These are phyloP conservation scores for Trichophyton simii DNA, from an alignment of 2,329 filamentous ascomycete species.

Conservation along the genomic window DNA sequence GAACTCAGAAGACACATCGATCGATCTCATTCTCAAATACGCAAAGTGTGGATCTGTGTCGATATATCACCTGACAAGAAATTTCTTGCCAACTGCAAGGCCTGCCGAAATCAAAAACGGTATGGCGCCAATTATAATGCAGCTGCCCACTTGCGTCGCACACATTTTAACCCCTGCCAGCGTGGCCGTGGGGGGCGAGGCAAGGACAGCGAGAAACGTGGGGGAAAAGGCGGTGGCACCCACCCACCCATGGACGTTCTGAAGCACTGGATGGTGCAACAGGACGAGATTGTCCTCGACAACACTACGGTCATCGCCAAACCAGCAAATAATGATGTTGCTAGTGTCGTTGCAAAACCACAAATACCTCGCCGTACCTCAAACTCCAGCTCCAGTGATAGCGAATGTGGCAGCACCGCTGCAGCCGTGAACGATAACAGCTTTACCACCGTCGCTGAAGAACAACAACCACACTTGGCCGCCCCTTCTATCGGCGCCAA, in stretches of 20 bases:
- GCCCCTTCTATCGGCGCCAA: neutral
- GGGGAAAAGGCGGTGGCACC: constrained; percentile 51
- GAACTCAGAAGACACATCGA: constrained; percentile 59
- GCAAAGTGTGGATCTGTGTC: constrained; percentile 52
- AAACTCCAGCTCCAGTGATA: constrained; percentile 11
- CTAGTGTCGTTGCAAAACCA: neutral
- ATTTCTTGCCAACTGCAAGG: constrained; percentile 70
- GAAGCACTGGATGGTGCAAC: constrained; percentile 49
- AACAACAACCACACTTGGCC: neutral
- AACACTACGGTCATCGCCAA: constrained; percentile 21
- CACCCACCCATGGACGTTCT: constrained; percentile 48
- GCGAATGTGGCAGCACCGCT: constrained; percentile 2
- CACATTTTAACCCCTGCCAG: constrained; percentile 67
- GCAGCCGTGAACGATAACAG: neutral
- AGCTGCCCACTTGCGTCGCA: constrained; percentile 73
- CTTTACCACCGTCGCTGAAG: neutral
- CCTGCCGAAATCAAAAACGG: constrained; percentile 61
- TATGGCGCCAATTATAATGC: constrained; percentile 94
- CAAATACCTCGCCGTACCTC: constrained; percentile 7
- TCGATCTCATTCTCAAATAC: constrained; percentile 50
- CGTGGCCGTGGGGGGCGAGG: constrained; percentile 42
- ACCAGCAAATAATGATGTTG: constrained; percentile 12
- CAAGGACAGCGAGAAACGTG: constrained; percentile 47
- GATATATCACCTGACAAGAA: constrained; percentile 47
- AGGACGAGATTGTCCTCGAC: constrained; percentile 36